Base-by-base conservation (phyloP, 352 stramenopile species). In the Phytopythium ostracodes region DNA sequence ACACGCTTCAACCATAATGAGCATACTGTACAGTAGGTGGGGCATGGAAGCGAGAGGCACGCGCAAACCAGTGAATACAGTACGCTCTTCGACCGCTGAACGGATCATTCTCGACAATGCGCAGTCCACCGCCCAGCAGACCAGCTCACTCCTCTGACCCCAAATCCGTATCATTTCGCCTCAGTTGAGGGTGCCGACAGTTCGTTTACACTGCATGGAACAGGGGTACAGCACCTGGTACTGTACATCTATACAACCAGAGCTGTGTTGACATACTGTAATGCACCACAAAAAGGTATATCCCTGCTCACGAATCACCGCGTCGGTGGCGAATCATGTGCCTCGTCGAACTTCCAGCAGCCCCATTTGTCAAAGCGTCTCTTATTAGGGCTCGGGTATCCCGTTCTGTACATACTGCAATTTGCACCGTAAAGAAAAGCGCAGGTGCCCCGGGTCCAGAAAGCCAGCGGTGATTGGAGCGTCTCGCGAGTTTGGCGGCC, bases 111-210 rank as follows among this genome's bases (percentile, higher is more conserved):
- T 24, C 44, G 44, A 31, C 17, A 20, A 53, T 46, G 40, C 40
- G 40, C 36, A 18, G 29, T 33, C 29, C 29, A 33, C 29, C 29
- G 7, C 29, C 29, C 29, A 18, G 36, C 1, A 15, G 14, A 18
- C 17, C 36, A 43, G 17, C 36, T 10, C 35, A 42, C 35, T 7
- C 12, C 36, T n/a, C 40, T 6, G 40, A 2, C 40, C 18, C 15
- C 14, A 46, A 46, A 46, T 46, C 40, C 40, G 40, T 46, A 46
- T 46, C 40, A 46, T 46, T 53, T 53, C 44, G 44, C 44, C 44
- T 25, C 36, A 43, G 14, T 43, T 43, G 36, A 43, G 36, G 1
- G 29, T 33, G 7, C 29, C 29, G 3, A 33, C 29, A 33, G 29
- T 33, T 7, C 29, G n/a, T n/a, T n/a, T n/a, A n/a, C n/a, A n/a